Evolutionary conservation across 1,284 basidiomycete genomes (phyloP).

Genomic region (Cryptococcus maquisensis): DNA sequence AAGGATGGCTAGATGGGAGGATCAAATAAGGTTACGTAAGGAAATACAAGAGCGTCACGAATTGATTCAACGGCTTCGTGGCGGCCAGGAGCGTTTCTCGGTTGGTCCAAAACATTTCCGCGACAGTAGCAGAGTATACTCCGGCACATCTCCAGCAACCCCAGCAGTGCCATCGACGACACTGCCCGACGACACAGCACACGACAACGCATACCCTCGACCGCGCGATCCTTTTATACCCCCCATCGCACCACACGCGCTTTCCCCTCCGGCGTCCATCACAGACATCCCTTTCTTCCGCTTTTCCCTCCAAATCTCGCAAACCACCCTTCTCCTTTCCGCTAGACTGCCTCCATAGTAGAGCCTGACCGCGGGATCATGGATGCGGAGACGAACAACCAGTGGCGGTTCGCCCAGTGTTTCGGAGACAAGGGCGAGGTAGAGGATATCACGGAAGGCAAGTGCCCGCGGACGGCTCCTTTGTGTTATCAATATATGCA

Average conservation of each 20-base stretch:
- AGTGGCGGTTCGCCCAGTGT: constrained; percentile 99
- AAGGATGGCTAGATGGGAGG: too few species aligned
- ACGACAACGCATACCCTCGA: background rate
- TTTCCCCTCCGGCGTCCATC: background rate
- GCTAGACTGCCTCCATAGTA: background rate
- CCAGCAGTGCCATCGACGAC: too few species aligned
- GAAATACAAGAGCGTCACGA: too few species aligned
- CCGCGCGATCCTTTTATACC: background rate
- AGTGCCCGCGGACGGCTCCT: constrained; percentile 21
- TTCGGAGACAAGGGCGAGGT: constrained; percentile 99
- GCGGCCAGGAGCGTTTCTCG: too few species aligned
- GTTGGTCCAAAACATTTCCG: too few species aligned
- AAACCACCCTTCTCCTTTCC: background rate
- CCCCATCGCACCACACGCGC: background rate
- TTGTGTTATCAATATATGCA: background rate
- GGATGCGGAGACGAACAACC: constrained; percentile 68
- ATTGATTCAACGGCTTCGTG: too few species aligned
- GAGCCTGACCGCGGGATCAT: constrained; percentile 42
- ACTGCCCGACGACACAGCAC: too few species aligned
- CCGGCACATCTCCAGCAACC: too few species aligned
- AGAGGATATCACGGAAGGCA: constrained; percentile 99
- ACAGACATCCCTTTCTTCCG: background rate
- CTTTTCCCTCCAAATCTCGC: background rate
- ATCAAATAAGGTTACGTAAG: too few species aligned
- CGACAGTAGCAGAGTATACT: too few species aligned